phyloP scores from a whole-genome alignment of 73 alveolate genomes.

The Effrenium voratum region DNA sequence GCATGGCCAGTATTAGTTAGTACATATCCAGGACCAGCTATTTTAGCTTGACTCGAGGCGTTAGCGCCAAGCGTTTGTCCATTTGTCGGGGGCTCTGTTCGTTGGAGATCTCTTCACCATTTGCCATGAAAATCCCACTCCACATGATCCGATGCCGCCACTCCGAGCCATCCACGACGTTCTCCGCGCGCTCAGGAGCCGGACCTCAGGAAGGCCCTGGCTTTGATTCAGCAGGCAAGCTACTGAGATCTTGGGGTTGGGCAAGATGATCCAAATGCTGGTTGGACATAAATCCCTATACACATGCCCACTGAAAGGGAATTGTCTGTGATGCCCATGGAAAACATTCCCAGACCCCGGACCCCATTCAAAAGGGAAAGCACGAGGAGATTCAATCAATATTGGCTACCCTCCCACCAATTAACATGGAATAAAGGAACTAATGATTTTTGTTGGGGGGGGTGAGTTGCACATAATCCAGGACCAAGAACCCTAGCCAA shows the following conservation, averaged over 20 bases:
- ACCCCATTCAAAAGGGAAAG: no score
- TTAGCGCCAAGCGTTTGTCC: not conserved
- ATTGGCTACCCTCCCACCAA: no score
- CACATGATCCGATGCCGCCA: not conserved
- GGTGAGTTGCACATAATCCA: no score
- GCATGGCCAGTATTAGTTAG: not conserved
- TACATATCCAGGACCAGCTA: not conserved
- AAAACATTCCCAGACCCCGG: no score
- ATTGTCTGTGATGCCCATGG: not conserved
- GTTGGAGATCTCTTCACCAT: not conserved
- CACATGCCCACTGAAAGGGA: not conserved
- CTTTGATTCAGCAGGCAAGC: not conserved
- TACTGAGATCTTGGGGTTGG: no score
- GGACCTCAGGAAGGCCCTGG: not conserved
- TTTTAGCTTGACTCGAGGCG: not conserved
- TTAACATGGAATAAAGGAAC: no score
- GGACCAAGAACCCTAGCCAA: no score
- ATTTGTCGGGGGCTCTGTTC: not conserved
- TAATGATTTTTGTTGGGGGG: no score
- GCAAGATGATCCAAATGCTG: not conserved
- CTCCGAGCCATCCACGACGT: not conserved
- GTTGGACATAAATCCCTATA: not conserved
- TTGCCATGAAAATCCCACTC: not conserved
- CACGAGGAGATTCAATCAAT: no score
- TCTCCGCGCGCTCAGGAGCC: slow-evolving; percentile 5